phyloP scores from a whole-genome alignment of 108 stramenopile species.

The Skeletonema menzelii region DNA sequence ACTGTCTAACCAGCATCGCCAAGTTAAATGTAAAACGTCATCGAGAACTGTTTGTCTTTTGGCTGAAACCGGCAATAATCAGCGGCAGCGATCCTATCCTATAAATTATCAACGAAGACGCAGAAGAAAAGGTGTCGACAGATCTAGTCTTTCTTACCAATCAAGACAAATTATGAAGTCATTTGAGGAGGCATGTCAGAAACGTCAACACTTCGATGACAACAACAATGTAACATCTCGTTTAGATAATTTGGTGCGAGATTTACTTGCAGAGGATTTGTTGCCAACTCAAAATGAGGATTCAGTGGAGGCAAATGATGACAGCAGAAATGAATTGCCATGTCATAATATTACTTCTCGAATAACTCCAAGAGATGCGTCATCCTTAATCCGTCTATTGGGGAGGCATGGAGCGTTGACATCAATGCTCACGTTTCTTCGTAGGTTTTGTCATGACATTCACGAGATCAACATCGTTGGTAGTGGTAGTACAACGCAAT shows the following conservation, averaged over 20 bases:
- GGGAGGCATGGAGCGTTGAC: slow-evolving; percentile 22
- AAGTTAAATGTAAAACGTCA: background rate
- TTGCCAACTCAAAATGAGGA: background rate
- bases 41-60: background rate
- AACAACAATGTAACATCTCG: background rate
- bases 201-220: background rate
- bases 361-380: slow-evolving; percentile 25
- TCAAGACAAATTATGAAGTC: background rate
- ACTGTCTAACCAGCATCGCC: background rate
- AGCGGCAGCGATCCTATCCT: background rate
- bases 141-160: background rate
- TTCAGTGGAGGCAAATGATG: background rate
- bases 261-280: background rate
- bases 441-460: slow-evolving; percentile 34
- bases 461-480: background rate
- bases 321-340: background rate
- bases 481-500: background rate
- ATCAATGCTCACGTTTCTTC: slow-evolving; percentile 33
- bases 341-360: slow-evolving; percentile 8
- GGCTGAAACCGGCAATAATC: background rate
- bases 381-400: slow-evolving; percentile 26
- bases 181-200: slow-evolving; percentile 6
- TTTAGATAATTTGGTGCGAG: background rate
- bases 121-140: background rate
- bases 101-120: background rate